phyloP scores from a whole-genome alignment of 768 basidiomycete genomes.

The Lentinula edodes region DNA sequence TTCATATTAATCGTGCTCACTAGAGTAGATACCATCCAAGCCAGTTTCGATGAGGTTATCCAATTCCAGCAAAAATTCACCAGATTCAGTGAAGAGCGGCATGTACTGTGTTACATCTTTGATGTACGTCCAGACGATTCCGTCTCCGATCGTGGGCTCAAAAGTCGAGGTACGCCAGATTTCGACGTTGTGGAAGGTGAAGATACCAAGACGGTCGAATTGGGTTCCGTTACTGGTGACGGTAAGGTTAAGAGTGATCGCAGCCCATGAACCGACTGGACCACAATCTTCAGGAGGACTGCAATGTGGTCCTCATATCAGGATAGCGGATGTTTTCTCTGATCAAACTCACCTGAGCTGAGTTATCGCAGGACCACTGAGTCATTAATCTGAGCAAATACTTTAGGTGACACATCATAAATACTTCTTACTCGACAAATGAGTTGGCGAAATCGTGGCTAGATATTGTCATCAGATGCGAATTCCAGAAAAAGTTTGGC shows the following conservation, averaged over 20 bases:
- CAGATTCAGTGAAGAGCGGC: slow-evolving; percentile 63
- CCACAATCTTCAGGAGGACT: slow-evolving; percentile 76
- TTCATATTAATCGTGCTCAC: slow-evolving; percentile 23
- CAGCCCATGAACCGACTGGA: slow-evolving; percentile 65
- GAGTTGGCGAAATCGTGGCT: slow-evolving; percentile 73
- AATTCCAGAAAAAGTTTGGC: neutral
- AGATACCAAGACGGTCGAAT: slow-evolving; percentile 65
- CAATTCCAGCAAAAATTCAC: slow-evolving; percentile 67
- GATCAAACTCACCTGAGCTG: slow-evolving; percentile 43
- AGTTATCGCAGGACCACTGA: slow-evolving; percentile 54
- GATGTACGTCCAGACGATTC: slow-evolving; percentile 71
- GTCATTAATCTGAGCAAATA: neutral
- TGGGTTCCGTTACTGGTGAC: slow-evolving; percentile 76
- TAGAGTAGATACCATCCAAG: slow-evolving; percentile 64
- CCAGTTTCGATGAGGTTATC: slow-evolving; percentile 60
- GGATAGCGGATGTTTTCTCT: neutral
- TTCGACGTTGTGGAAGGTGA: slow-evolving; percentile 76
- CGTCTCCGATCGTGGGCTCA: slow-evolving; percentile 59
- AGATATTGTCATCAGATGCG: neutral
- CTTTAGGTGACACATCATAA: neutral
- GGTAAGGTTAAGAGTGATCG: slow-evolving; percentile 70
- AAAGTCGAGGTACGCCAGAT: slow-evolving; percentile 82
- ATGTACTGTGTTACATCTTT: slow-evolving; percentile 74
- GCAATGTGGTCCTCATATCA: neutral
- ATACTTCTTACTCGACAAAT: slow-evolving; percentile 48